phyloP scores from a whole-genome alignment of 495 filamentous ascomycete species.

The Apiosordaria backusii region DNA sequence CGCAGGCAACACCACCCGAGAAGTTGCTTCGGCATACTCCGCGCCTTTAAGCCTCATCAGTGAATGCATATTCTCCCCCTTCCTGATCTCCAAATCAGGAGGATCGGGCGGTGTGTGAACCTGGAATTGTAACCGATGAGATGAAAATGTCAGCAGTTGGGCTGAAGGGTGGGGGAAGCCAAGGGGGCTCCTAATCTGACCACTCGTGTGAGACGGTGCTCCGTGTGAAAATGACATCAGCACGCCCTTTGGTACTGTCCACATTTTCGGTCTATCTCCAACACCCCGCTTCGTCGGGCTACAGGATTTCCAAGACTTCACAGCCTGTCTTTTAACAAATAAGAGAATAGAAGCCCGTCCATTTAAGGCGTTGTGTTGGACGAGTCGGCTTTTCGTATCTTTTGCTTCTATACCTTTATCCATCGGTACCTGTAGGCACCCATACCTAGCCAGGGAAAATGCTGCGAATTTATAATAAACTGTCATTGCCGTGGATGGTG shows the following conservation, averaged over 20 bases:
- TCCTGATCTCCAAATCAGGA: not conserved
- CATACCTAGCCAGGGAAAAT: too few relatives aligned
- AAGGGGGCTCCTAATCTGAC: not conserved
- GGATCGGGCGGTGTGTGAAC: not conserved
- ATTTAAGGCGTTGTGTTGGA: too few relatives aligned
- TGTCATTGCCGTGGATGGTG: too few relatives aligned
- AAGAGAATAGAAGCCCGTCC: too few relatives aligned
- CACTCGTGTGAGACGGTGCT: not conserved
- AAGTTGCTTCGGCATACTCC: not conserved
- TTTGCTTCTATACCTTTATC: too few relatives aligned
- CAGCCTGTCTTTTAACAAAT: too few relatives aligned
- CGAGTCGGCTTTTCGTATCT: too few relatives aligned
- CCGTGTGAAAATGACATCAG: conserved; percentile 10
- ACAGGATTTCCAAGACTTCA: too few relatives aligned
- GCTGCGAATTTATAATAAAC: too few relatives aligned
- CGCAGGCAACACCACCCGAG: not conserved
- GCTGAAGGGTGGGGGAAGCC: not conserved
- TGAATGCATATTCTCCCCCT: not conserved
- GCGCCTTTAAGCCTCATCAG: not conserved
- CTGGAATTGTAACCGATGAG: not conserved
- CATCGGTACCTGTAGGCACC: too few relatives aligned
- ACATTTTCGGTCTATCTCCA: not conserved
- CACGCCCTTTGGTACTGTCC: not conserved
- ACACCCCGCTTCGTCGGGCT: not conserved
- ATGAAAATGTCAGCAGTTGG: not conserved